Conservation (phyloP, 805 yeast species). For the Isabelozyma pseudorhagii region DNA sequence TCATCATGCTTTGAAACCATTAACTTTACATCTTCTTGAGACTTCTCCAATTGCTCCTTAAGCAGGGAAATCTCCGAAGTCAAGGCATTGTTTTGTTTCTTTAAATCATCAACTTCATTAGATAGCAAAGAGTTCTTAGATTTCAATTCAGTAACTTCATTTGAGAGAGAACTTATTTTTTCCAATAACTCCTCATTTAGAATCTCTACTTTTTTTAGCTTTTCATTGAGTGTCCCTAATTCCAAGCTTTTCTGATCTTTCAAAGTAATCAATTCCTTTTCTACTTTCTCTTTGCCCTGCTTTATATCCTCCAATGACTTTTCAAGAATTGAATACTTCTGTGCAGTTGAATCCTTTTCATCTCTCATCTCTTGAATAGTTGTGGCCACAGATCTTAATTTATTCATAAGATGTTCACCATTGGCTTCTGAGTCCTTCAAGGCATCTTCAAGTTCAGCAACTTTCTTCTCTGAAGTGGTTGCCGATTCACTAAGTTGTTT, state of each 20-base stretch:
- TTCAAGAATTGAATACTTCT: constrained; percentile 6
- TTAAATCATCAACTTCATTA: constrained; percentile 1
- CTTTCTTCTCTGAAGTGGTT: constrained; percentile 12
- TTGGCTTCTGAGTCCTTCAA: constrained; percentile 25
- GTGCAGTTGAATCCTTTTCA: constrained; percentile 13
- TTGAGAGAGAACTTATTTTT: not conserved
- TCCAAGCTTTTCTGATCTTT: not conserved
- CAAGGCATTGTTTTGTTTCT: not conserved
- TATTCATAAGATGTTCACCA: constrained; percentile 38
- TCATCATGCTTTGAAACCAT: not conserved
- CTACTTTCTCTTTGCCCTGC: constrained; percentile 10
- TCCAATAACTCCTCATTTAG: not conserved
- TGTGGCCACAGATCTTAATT: constrained; percentile 36
- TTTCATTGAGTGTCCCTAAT: constrained; percentile 1
- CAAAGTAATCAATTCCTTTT: constrained; percentile 5
- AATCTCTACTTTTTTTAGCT: constrained; percentile 1
- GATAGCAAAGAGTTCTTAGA: no score
- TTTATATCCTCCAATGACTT: constrained; percentile 11
- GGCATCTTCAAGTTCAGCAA: constrained; percentile 17
- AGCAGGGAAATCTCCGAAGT: not conserved
- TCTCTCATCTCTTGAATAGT: constrained; percentile 29
- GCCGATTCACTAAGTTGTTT: constrained; percentile 19
- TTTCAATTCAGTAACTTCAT: not conserved
- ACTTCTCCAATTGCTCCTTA: not conserved
- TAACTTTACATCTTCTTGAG: not conserved